phyloP scores from a whole-genome alignment of 108 stramenopile genomes.

The Nitzschia palea region DNA sequence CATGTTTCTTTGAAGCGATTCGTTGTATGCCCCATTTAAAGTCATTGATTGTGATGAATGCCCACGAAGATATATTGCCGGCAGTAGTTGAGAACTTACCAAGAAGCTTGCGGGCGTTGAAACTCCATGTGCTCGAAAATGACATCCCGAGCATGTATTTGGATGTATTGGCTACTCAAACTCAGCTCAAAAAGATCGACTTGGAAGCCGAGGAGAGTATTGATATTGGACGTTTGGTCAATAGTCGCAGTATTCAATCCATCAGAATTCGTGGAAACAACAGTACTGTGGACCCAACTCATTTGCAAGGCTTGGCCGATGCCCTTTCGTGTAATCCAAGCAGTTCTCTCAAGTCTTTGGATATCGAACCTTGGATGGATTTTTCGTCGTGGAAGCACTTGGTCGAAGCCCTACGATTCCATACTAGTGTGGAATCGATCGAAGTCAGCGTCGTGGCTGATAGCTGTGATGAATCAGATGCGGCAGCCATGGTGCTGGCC shows the following conservation, averaged over 20 bases:
- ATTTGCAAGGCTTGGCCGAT: constrained; percentile 9
- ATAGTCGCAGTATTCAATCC: background rate
- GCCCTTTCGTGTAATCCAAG: background rate
- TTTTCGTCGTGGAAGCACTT: background rate
- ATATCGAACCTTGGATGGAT: constrained; percentile 6
- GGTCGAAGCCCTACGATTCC: background rate
- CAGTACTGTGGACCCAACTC: background rate
- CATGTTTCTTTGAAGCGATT: constrained; percentile 11
- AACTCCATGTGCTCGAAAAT: constrained; percentile 5
- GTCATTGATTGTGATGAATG: constrained; percentile 6
- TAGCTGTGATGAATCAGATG: background rate
- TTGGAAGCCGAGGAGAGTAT: constrained; percentile 8
- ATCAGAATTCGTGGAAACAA: background rate
- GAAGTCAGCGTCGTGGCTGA: background rate
- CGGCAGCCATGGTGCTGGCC: constrained; percentile 13
- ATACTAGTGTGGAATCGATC: constrained; percentile 1
- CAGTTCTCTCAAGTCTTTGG: constrained; percentile 6
- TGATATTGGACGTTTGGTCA: background rate
- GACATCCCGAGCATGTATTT: background rate
- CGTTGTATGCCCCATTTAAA: constrained; percentile 1
- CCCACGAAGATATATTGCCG: background rate
- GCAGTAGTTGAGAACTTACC: constrained; percentile 8
- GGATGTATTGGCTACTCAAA: background rate
- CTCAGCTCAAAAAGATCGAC: constrained; percentile 3
- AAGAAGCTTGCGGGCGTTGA: background rate